Evolutionary conservation across 2,329 filamentous ascomycete genomes (phyloP), one percentile per base, ranked within the genome.

Genomic region (Albophoma yamanashiensis): DNA sequence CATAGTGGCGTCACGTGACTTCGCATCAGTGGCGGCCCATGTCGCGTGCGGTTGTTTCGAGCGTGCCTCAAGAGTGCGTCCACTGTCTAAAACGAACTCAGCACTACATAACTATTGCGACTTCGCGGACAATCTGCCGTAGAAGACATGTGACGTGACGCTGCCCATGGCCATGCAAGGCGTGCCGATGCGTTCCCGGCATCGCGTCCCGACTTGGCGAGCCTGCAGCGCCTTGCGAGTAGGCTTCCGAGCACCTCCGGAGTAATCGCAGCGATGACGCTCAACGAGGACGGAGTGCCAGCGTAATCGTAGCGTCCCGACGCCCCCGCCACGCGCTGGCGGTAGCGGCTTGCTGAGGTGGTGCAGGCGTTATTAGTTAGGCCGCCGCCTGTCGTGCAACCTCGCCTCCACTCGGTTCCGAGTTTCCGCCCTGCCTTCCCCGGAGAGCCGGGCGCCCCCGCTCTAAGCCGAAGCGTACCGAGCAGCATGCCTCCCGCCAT

Each of bases 381-480:
- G 34, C 34, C 3, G 34, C 34, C 1, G 34, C 20, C 43, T 11
- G 22, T 47, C 43, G 43, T 25, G 43, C 14, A 31, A 31, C 25
- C 22, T 27, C 25, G 45, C 45, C 43, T 47, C 45, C 47, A 52
- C 27, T 53, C 50, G 50, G 50, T 53, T n/a, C 50, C 50, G 31
- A 36, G n/a, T 31, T 53, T 53, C 47, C 53, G 53, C 34, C 53
- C 14, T 56, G 36, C 22, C 31, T 39, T 58, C 47, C 52, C 56
- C 59, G 43, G 59, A 57, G 43, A 56, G 58, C 58, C 60, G 45
- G 45, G 5, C 31, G 55, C 57, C 67, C 69, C 69, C 70, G 65
- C 67, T 66, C 66, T 69, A 74, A 75, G 73, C 73, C 73, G 73
- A 75, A 66, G 70, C 67, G 67, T 67, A 67, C 73, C 73, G 73